Evolutionary conservation across 495 filamentous ascomycete species (phyloP), one percentile per base, ranked within the genome.

Genomic region (Penicillium macrosclerotiorum): DNA sequence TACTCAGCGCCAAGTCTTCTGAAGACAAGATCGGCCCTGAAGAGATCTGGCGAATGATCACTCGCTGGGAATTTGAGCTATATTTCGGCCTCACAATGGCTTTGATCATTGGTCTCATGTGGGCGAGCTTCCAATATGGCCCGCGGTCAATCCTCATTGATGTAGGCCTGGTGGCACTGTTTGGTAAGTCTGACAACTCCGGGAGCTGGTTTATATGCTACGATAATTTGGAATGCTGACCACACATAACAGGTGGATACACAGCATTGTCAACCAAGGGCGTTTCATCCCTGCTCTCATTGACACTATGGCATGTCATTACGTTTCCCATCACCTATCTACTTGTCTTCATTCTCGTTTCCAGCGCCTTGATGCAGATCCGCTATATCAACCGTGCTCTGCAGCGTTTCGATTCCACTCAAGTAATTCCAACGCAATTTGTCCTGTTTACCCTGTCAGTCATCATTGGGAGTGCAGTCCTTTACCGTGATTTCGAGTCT

Each of bases 371-470:
- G 42, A 86, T 96, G 80, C 93, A 98, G 66, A 89, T 98, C 51
- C 89, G 85, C 49, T 98, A 96, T 62, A 76, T 98, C 50, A 98
- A 98, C 70, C 89, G 90, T 37, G 91, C 93, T 1, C 73, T 98
- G 14, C 90, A 94, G 60, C 83, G 88, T 41, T 98, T 98, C 69
- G 89, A 96, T 64, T 92, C 91, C 0, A 98, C 93, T 0, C 89
- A 95, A 56, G 93, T 98, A 49, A 96, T 98, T 41, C 93, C 93
- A 2, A 89, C 89, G 9, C 93, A 98, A 59, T 98, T 98, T 54
- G 93, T 98, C 19, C 76, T 95, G 29, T 98, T 98, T 63, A 98
- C 93, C 0, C 73, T 98, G 5, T 95, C 84, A 2, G 93, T 98
- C 40, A 97, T 98, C 56, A 78, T 95, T 39, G 93, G 93, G 34